Evolutionary conservation across 148 eudicot species (phyloP), one percentile per base, ranked within the genome.

Genomic region (Rhododendron simsii): DNA sequence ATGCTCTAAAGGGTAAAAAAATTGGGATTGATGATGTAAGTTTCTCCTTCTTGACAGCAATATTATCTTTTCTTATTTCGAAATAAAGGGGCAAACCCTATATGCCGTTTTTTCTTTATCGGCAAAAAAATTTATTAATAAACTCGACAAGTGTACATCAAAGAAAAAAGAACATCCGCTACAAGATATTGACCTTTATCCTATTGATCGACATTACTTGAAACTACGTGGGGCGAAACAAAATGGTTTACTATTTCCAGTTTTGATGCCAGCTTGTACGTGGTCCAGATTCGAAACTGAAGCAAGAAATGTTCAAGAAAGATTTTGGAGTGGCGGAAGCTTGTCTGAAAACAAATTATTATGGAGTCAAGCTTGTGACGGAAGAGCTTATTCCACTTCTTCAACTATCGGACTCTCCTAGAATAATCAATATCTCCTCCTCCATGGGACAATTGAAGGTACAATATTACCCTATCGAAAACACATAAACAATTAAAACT

Each of bases 271-370:
- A 44, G 44, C 12, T 44, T 81, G 3, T 55, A 55, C 21, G 61
- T 7, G n/a, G 67, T 30, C 16, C 33, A 18, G 33, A 81, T 16
- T 21, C 63, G 7, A 2, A 28, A 28, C 15, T 53, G 61, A 28
- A 6, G 18, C 2, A 30, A 7, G 33, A 55, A 35, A 20, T 67
- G 16, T 65, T 78, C 81, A 80, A 8, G 26, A 75, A 84, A 55
- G 83, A 82, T 35, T 84, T 81, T 57, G 87, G 90, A 74, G 30
- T 50, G 45, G 91, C 87, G n/a, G 90, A 86, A 86, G 83, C 65
- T 21, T 90, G 93, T 88, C 51, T 92, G 47, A 59, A 74, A 48
- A 91, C 92, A 85, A 92, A 92, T 30, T 92, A 90, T 77, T 90
- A 89, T 84, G 94, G 91, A 41, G 86, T 74, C 1, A 92, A 92